phyloP scores from a whole-genome alignment of 768 basidiomycete species.

The Xanthoconium purpureum region DNA sequence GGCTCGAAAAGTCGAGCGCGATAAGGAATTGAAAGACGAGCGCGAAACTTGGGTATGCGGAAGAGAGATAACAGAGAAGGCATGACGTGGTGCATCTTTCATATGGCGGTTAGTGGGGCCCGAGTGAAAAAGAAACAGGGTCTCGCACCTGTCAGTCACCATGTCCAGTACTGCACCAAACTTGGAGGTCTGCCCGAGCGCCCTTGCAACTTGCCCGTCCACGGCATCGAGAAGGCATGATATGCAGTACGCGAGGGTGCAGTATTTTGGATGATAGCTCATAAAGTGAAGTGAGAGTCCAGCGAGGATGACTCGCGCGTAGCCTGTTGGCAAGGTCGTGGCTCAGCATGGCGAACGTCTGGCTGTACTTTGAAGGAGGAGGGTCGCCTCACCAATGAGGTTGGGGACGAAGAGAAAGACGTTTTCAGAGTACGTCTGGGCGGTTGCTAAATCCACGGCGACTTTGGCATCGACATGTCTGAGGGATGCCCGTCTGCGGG shows the following conservation, averaged over 20 bases:
- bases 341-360: background rate
- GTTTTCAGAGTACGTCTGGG: constrained; percentile 87
- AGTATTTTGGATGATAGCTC: constrained; percentile 92
- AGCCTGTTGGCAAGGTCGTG: constrained; percentile 50
- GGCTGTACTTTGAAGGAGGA: background rate
- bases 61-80: constrained; percentile 88
- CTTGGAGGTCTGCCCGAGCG: constrained; percentile 86
- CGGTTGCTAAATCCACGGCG: constrained; percentile 83
- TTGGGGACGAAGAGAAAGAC: constrained; percentile 97
- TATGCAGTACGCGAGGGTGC: constrained; percentile 83
- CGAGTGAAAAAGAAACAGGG: background rate
- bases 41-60: constrained; percentile 83
- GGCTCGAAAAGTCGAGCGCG: constrained; percentile 94
- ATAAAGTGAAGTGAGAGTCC: constrained; percentile 87
- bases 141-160: constrained; percentile 91
- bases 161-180: constrained; percentile 98
- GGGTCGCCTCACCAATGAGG: constrained; percentile 70
- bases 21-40: constrained; percentile 93
- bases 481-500: constrained; percentile 52
- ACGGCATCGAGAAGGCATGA: constrained; percentile 94
- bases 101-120: background rate
- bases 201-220: constrained; percentile 89
- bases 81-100: constrained; percentile 93
- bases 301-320: constrained; percentile 86
- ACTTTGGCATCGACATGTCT: constrained; percentile 80